Evolutionary conservation across 192 early-diverging fungal species (phyloP).

Genomic region (Coemansia reversa): DNA sequence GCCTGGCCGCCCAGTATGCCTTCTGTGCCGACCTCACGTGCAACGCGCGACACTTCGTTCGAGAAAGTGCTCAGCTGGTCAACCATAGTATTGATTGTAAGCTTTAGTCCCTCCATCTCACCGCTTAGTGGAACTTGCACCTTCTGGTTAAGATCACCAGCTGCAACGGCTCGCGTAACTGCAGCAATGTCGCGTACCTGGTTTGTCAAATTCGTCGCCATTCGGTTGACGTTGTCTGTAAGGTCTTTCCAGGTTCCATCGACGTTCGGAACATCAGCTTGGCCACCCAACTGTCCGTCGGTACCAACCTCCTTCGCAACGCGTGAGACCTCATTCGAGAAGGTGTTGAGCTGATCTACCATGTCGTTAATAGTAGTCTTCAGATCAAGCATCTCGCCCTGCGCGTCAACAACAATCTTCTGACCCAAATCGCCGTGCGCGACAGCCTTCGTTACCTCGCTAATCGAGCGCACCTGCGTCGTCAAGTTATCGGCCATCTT

Average conservation of each 20-base stretch:
- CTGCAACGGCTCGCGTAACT: conserved; percentile 60
- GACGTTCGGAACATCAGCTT: conserved; percentile 57
- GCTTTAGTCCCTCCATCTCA: conserved; percentile 65
- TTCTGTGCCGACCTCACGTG: conserved; percentile 69
- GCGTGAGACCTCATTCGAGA: conserved; percentile 17
- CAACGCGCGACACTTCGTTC: conserved; percentile 64
- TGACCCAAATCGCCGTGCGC: conserved; percentile 58
- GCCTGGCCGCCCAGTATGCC: conserved; percentile 70
- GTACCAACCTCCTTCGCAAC: conserved; percentile 55
- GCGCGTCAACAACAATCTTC: conserved; percentile 47
- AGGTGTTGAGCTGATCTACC: conserved; percentile 57
- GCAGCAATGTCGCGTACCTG: conserved; percentile 58
- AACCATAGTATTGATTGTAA: conserved; percentile 59
- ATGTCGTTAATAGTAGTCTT: conserved; percentile 66
- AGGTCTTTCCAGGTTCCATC: conserved; percentile 66
- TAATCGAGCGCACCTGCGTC: conserved; percentile 62
- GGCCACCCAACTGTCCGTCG: conserved; percentile 59
- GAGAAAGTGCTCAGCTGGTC: conserved; percentile 35
- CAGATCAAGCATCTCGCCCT: conserved; percentile 62
- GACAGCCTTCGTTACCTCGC: conserved; percentile 60
- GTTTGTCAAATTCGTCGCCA: conserved; percentile 62
- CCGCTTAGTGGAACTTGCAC: conserved; percentile 28
- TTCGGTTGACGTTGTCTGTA: conserved; percentile 63
- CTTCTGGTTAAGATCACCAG: conserved; percentile 30
- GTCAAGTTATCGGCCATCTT: conserved; percentile 61